A percentile compares a stretch with the other conserved stretches of the same genome.
Conservation (phyloP, 257 asterid genomes). For the Avicennia marina region DNA sequence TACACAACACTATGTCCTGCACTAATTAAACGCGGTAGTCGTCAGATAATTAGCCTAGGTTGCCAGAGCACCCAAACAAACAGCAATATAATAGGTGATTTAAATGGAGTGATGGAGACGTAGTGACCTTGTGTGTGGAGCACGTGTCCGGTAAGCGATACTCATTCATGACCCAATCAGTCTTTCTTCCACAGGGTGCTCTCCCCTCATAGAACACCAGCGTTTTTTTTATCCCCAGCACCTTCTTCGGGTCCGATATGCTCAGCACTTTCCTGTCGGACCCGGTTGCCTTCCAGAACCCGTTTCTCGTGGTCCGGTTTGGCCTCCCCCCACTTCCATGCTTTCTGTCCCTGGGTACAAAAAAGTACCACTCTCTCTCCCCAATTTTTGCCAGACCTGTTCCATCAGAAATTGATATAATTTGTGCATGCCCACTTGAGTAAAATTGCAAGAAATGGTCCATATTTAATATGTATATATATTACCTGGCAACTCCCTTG, state of each 20-base stretch:
- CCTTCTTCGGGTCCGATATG: slow-evolving; percentile 35
- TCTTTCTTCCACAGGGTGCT: slow-evolving; percentile 72
- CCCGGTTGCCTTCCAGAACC: slow-evolving; percentile 91
- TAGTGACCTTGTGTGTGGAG: not conserved
- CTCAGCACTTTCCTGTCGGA: slow-evolving; percentile 56
- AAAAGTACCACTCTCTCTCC: slow-evolving; percentile 80
- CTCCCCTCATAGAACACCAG: slow-evolving; percentile 74
- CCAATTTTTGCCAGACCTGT: slow-evolving; percentile 66
- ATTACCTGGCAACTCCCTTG: slow-evolving; percentile 52
- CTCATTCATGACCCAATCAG: slow-evolving; percentile 90
- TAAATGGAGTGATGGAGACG: no score
- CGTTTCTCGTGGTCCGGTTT: slow-evolving; percentile 53
- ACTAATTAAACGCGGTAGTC: not conserved
- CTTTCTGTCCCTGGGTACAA: slow-evolving; percentile 58
- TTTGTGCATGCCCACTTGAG: no score
- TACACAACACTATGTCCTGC: slow-evolving; percentile 55
- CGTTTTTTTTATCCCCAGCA: slow-evolving; percentile 60
- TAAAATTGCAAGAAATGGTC: no score
- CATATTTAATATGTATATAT: no score
- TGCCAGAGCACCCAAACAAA: not conserved
- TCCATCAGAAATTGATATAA: not conserved
- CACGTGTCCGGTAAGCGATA: slow-evolving; percentile 50
- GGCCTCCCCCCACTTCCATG: slow-evolving; percentile 76
- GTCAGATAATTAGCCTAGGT: no score
- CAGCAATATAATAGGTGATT: no score